phyloP scores from a whole-genome alignment of 768 basidiomycete species.

The Lentinula detonsa region DNA sequence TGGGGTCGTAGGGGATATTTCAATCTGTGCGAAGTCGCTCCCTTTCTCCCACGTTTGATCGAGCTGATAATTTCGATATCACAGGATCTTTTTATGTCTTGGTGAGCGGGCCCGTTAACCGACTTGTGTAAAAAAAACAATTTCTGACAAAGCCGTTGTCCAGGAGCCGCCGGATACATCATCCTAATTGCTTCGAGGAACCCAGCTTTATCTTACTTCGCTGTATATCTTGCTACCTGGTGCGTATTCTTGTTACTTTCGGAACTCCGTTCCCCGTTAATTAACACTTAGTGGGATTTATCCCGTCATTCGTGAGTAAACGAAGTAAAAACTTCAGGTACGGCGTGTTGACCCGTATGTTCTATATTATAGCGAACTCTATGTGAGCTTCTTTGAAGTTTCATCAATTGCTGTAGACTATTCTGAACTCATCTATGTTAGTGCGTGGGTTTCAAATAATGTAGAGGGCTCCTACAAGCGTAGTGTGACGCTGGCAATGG shows the following conservation, averaged over 20 bases:
- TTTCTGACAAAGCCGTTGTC: background rate
- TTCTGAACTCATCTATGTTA: conserved; percentile 11
- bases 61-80: background rate
- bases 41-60: background rate
- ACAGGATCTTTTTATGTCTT: conserved; percentile 29
- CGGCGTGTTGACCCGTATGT: background rate
- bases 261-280: background rate
- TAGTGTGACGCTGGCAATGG: conserved; percentile 64
- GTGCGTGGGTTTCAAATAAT: conserved; percentile 62
- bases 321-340: background rate
- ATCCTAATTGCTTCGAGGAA: conserved; percentile 60
- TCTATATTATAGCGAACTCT: conserved; percentile 42
- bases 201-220: conserved; percentile 64
- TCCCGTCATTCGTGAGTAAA: conserved; percentile 56
- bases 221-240: conserved; percentile 63
- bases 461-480: conserved; percentile 75
- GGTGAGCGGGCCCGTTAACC: conserved; percentile 15
- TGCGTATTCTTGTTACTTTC: conserved; percentile 1
- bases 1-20: conserved; percentile 54
- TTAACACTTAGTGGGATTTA: conserved; percentile 55
- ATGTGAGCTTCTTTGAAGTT: conserved; percentile 27
- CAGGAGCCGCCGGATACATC: conserved; percentile 60
- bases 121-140: background rate
- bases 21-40: conserved; percentile 45
- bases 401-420: background rate